Base-by-base conservation (phyloP, 768 basidiomycete species). In the Saitozyma sp. region DNA sequence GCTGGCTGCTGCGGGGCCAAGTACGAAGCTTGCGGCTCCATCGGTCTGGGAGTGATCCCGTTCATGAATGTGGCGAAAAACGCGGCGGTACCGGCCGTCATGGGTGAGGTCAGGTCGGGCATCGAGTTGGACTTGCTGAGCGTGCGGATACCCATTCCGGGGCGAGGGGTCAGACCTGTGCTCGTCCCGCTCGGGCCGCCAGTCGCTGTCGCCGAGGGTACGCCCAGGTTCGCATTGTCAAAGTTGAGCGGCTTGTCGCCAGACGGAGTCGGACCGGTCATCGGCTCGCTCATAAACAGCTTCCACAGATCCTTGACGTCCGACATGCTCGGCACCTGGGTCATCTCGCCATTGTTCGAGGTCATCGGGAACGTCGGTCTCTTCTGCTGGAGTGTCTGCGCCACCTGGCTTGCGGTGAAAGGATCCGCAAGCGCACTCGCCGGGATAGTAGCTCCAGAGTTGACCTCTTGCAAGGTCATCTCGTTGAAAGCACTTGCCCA, bases 231-330 rank as follows among this genome's bases (percentile, higher is more conserved):
- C 11, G 54, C 20, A 19, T 37, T 41, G 46, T 55, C 53, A 14
- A 56, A 42, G 41, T 29, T 38, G 8, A 14, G 39, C 2, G 7
- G 3, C 20, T 58, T 58, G 17, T 67, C 62, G 10, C 59, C 68
- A 11, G 56, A 54, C 7, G 66, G 63, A 2, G 66, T 67, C 16
- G 59, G 61, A 9, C 73, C 70, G 10, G 60, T 62, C 65, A 72
- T 67, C 3, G 71, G 71, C 20, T 76, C 74, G 2, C 69, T 53
- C 72, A 76, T 75, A 62, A 73, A 78, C 58, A 70, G 17, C 48
- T 70, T 69, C 76, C 76, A 78, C 1, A 73, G 54, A 64, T 78
- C 76, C 58, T 78, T 75, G 48, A 74, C 68, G 59, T 78, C 76
- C 10, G 64, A 57, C 49, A 72, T 61, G 58, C 68, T 75, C 6